These are phyloP conservation scores for Ehretia macrophylla DNA, from an alignment of 257 asterid genomes.

Conservation along the genomic window DNA sequence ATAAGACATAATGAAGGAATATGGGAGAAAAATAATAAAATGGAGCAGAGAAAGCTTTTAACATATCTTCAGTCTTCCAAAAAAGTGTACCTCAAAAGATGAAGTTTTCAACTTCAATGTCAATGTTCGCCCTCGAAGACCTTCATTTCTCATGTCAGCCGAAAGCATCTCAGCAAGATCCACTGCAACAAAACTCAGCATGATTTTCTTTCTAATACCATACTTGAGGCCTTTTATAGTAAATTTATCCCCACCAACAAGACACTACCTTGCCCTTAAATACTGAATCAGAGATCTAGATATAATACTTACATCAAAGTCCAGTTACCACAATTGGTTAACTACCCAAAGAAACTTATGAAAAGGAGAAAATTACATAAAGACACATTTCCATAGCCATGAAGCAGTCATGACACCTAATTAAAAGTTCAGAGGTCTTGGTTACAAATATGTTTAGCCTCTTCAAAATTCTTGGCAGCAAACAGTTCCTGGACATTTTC, in stretches of 20 bases:
- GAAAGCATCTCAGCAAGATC: constrained; percentile 87
- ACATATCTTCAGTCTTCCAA: not conserved
- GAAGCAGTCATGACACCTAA: too few species aligned
- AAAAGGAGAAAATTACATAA: too few species aligned
- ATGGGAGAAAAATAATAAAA: not conserved
- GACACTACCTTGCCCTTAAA: not conserved
- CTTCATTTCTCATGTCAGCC: constrained; percentile 69
- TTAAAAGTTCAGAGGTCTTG: too few species aligned
- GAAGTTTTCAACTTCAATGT: constrained; percentile 87
- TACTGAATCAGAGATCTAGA: too few species aligned
- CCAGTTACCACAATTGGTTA: too few species aligned
- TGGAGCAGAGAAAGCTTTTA: not conserved
- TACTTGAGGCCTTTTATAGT: not conserved
- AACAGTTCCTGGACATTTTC: not conserved
- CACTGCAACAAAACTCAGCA: constrained; percentile 37
- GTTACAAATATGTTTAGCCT: too few species aligned
- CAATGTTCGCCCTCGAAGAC: constrained; percentile 79
- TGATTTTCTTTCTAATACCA: constrained; percentile 4
- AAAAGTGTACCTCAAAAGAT: constrained; percentile 65
- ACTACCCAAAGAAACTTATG: too few species aligned
- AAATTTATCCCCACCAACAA: not conserved
- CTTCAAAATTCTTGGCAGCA: too few species aligned
- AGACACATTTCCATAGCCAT: too few species aligned
- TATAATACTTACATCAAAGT: too few species aligned
- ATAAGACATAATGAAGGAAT: not conserved